Conservation (phyloP, 176 grass and related monocot genomes). For the Aegilops speltoides region DNA sequence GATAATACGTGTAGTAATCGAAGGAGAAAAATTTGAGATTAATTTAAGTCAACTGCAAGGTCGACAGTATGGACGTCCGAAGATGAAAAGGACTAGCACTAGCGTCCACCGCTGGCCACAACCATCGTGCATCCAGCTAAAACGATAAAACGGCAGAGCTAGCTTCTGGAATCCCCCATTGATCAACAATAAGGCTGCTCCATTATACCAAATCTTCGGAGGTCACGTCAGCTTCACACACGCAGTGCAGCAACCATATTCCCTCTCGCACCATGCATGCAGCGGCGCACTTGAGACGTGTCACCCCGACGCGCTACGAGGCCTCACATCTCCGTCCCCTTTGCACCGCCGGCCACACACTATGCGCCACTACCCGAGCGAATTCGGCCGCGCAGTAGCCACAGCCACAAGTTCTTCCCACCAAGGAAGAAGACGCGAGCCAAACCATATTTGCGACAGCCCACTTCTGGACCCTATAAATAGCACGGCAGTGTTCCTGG, state of each 20-base stretch:
- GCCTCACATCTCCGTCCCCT: background rate
- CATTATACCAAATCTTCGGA: background rate
- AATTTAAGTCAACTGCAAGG: constrained; percentile 11
- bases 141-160: constrained; percentile 25
- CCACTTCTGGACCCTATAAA: constrained; percentile 23
- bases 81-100: constrained; percentile 28
- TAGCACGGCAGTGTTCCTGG: background rate
- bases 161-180: background rate
- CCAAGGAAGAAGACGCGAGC: background rate
- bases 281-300: constrained; percentile 22
- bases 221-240: background rate
- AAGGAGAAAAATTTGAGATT: background rate
- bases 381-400: constrained; percentile 29
- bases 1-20: background rate
- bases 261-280: background rate
- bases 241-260: background rate
- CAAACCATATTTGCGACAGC: background rate
- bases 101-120: constrained; percentile 8
- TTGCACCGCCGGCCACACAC: constrained; percentile 10
- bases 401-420: constrained; percentile 29
- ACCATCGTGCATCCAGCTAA: background rate
- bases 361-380: background rate
- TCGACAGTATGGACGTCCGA: background rate
- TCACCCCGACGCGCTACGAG: background rate
- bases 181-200: background rate